Evolutionary conservation across 495 filamentous ascomycete genomes (phyloP).

Genomic region (Podospora pseudoanserina): DNA sequence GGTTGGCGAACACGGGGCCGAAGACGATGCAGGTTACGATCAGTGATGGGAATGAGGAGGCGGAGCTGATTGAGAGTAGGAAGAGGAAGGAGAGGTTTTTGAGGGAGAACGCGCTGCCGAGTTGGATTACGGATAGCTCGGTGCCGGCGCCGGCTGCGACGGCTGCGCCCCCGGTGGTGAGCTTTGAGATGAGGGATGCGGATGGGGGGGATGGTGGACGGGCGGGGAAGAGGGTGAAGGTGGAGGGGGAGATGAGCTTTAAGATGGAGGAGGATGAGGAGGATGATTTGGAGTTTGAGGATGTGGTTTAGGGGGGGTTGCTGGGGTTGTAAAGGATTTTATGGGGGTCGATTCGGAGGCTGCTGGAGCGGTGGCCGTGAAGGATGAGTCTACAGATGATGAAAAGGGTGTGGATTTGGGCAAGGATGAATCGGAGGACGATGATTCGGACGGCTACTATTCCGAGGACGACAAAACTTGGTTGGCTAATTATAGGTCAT

Average conservation of each 20-base stretch:
- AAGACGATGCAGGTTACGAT: constrained; percentile 75
- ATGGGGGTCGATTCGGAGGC: too few relatives aligned
- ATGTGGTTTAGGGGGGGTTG: constrained; percentile 43
- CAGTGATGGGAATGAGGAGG: constrained; percentile 69
- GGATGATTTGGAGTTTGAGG: constrained; percentile 63
- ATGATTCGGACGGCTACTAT: too few relatives aligned
- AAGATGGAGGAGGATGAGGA: constrained; percentile 53
- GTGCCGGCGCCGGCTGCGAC: constrained; percentile 47
- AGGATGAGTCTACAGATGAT: too few relatives aligned
- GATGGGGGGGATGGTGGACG: constrained; percentile 41
- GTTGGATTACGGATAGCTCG: constrained; percentile 86
- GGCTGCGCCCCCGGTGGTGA: background rate
- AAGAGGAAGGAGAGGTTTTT: constrained; percentile 70
- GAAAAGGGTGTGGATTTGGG: too few relatives aligned
- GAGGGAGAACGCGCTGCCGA: constrained; percentile 78
- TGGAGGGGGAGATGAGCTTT: constrained; percentile 48
- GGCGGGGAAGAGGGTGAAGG: constrained; percentile 41
- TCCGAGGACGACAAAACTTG: too few relatives aligned
- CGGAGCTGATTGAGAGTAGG: constrained; percentile 67
- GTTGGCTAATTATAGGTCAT: too few relatives aligned
- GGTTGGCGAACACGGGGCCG: constrained; percentile 61
- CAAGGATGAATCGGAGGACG: too few relatives aligned
- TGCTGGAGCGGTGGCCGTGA: too few relatives aligned
- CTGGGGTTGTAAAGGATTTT: too few relatives aligned
- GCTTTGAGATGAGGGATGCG: constrained; percentile 13